Evolutionary conservation across 1,139 yeast species (phyloP), one percentile per base, ranked within the genome.

Genomic region (Debaryomycetaceae sp.): DNA sequence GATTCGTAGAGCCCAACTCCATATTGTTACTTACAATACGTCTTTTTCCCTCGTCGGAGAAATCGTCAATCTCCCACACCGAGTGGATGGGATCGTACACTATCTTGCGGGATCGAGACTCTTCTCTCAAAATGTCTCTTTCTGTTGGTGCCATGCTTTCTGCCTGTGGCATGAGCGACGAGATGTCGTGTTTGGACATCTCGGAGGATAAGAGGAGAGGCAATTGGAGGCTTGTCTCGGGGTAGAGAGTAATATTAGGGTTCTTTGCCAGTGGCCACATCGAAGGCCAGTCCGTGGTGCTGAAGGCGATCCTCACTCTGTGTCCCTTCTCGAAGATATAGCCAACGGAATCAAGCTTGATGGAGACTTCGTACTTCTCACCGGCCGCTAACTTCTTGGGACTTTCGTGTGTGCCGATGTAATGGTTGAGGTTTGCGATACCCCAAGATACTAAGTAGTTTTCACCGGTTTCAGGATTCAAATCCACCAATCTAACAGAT

Each of bases 201-300:
- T n/a, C 6, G 5, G 24, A 22, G 5, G 7, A 14, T n/a, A 3
- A n/a, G n/a, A 20, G 7, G 6, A 39, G 9, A 17, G 53, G 47
- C n/a, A 50, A 27, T 20, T 42, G 35, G 6, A 48, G 40, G 8
- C 31, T 7, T 11, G 9, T 14, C n/a, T 41, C 44, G 27, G 37
- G 45, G 43, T 49, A 49, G 22, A 68, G 38, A 2, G 57, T 65
- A 45, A 60, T 50, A 2, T 57, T 62, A 42, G 70, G 72, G 23
- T 58, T 65, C 50, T 60, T 67, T 5, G 51, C 62, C 0, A 64
- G 54, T 35, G 75, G 75, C 75, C 75, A 70, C 36, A 61, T 58
- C 43, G 68, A 71, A 9, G 75, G 75, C 75, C 76, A 70, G 47
- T 70, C 75, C 33, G 70, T 60, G 0, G 75, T 58, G 11, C 74